Evolutionary conservation across 2,329 filamentous ascomycete genomes (phyloP), one percentile per base, ranked within the genome.

Genomic region (Trichothecium sympodiale): DNA sequence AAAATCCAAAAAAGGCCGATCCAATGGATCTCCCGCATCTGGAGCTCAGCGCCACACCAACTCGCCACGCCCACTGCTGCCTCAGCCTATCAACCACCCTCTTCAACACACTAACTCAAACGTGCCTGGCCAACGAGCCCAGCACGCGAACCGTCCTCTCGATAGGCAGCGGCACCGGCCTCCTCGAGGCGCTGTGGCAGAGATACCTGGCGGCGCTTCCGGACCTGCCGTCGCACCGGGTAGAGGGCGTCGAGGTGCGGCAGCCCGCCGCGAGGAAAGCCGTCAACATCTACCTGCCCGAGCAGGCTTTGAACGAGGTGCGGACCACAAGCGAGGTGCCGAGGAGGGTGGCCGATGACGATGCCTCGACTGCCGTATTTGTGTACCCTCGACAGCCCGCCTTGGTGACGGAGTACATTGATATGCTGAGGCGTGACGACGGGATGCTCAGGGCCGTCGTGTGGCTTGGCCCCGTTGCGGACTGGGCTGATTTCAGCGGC

Each of bases 311-410:
- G 28, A 44, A 42, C 38, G 51, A 45, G 4, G 56, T 59, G 3
- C 44, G 44, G 0, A 54, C 55, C 4, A 56, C 54, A 3, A 56
- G 53, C 52, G 45, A 51, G 0, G 23, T 57, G 2, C 46, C 46
- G 1, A 41, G 43, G 10, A 45, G 51, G 13, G 43, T 56, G 4
- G 38, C 26, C 6, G 48, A 51, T 17, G 33, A 45, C 1, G 42
- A 43, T 31, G 41, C 48, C 8, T 34, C 34, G 8, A 48, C 35
- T 3, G 37, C 57, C 29, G 36, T 58, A 38, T 59, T 59, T 38
- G 47, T 53, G 8, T 59, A 59, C 20, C 56, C 56, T 10, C 54
- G 56, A 2, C 51, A 54, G 17, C 47, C 48, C 2, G 33, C 31
- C 2, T 23, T 59, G 9, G 46, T 59, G 13, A 31, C 37, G 7